Base-by-base conservation (phyloP, 2,329 filamentous ascomycete genomes). In the Penicillium sp. region DNA sequence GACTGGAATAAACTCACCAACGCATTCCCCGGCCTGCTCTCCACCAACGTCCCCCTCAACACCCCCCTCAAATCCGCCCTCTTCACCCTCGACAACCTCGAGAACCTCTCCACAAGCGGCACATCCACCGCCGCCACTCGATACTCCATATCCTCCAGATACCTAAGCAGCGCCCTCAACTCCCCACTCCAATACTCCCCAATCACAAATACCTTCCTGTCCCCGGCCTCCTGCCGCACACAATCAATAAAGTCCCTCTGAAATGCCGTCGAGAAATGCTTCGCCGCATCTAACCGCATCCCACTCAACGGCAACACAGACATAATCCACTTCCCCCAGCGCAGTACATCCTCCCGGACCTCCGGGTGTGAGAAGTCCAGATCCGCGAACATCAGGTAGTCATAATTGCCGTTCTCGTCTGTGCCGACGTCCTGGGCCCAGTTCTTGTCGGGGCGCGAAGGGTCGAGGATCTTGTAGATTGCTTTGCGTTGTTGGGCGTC, bases 251-350 rank as follows among this genome's bases (percentile, higher is more conserved):
- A 85, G 15, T 80, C 75, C 37, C 74, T 75, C 29, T 83, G 75
- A 60, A 88, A 88, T n/a, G 74, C 72, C 51, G 78, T 77, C 24
- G 79, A 83, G 66, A 83, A 86, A 67, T 88, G 85, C 67, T 87
- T 85, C 26, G 83, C 80, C 10, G 84, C 85, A 63, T 88, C 85
- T 44, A 88, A 76, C 17, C 85, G 75, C 64, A 88, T 82, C 1
- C 84, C 84, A 53, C 77, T 74, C 9, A 88, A 69, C n/a, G n/a
- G n/a, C n/a, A n/a, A 0, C 78, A 77, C 0, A 86, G 62, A 51
- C 82, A 72, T 6, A 49, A 88, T 73, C 85, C 85, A 88, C 4
- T 76, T 69, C 2, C 80, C 81, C 85, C 84, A 88, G 43, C 75
- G 73, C 48, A 83, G 71, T 3, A 87, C 76, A 55, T 88, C 85